Base-by-base conservation (phyloP, 352 stramenopile species). In the Globisporangium rhizosaccharum region DNA sequence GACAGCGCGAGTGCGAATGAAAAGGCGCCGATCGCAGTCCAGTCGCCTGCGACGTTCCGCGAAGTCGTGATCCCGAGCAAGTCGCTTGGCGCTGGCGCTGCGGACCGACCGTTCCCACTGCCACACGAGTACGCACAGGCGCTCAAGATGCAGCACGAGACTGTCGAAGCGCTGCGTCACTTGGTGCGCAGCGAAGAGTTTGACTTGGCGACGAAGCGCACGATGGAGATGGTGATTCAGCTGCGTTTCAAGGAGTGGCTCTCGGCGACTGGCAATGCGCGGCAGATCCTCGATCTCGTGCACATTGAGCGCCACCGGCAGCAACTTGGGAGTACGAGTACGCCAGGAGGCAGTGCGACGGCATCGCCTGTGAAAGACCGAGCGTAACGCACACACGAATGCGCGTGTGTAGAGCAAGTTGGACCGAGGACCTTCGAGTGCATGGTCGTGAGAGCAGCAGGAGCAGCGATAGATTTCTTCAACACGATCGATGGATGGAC, bases 231-330 rank as follows among this genome's bases (percentile, higher is more conserved):
- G 59, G 77, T 90, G 52, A 89, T 94, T 57, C 82, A 94, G 64
- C 64, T 79, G 55, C 80, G 78, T 33, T 93, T 92, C 62, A 91
- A 90, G 67, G 87, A 97, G 64, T 97, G 88, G 88, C 77, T 97
- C 17, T 84, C 85, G 17, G 66, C 82, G 10, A 92, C 87, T 18
- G 88, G 85, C 59, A 92, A 96, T 51, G 76, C 89, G 57, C 79
- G 88, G 9, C 87, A 97, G 70, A 87, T 97, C 26, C 73, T 96
- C 28, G 88, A 97, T 57, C 69, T 97, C 11, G 86, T 97, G 53
- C 78, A 94, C 14, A 78, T 94, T 25, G 84, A 94, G 63, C 74
- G 72, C 28, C 62, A 61, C 30, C 75, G 71, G n/a, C 57, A 62
- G 20, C 26, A 33, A 26, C 45, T 54, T 33, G 28, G 28, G 28